Percentiles rank a stretch among this genome's conserved stretches.
Conservation (phyloP, 306 rosid species). For the Hylodesmum podocarpum region DNA sequence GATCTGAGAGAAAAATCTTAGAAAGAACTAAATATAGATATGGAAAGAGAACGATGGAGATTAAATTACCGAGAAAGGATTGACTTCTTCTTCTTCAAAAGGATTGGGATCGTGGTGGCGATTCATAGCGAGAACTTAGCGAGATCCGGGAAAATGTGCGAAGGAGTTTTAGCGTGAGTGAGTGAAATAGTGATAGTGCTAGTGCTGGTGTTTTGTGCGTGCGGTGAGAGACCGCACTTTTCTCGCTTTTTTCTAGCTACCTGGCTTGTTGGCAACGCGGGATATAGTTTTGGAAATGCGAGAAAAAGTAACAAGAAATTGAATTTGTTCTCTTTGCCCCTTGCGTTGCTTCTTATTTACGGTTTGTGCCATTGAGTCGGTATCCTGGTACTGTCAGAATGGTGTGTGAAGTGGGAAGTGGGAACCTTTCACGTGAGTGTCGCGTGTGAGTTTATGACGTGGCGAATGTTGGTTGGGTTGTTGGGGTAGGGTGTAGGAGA, state of each 20-base stretch:
- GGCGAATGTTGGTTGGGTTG: neutral
- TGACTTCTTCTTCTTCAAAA: conserved; percentile 87
- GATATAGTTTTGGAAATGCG: conserved; percentile 28
- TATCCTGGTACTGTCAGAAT: conserved; percentile 1
- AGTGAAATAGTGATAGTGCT: neutral
- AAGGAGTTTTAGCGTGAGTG: conserved; percentile 7
- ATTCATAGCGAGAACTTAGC: conserved; percentile 59
- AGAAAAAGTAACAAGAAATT: neutral
- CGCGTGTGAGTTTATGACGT: neutral
- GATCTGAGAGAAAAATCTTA: conserved; percentile 45
- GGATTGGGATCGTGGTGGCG: conserved; percentile 94
- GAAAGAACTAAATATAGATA: conserved; percentile 14
- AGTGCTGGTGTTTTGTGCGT: too few relatives aligned
- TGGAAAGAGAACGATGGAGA: neutral
- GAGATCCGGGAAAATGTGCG: conserved; percentile 54
- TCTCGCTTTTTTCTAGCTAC: conserved; percentile 24
- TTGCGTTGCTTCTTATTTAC: conserved; percentile 6
- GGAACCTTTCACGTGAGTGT: conserved; percentile 25
- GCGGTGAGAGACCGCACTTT: conserved; percentile 34
- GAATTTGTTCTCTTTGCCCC: conserved; percentile 29
- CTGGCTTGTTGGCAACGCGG: conserved; percentile 49
- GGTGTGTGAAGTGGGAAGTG: neutral
- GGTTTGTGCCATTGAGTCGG: neutral
- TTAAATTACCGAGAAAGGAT: conserved; percentile 84
- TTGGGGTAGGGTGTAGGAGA: neutral